Evolutionary conservation across 176 grass and related monocot genomes (phyloP).

Genomic region (Tuctoria greenei): DNA sequence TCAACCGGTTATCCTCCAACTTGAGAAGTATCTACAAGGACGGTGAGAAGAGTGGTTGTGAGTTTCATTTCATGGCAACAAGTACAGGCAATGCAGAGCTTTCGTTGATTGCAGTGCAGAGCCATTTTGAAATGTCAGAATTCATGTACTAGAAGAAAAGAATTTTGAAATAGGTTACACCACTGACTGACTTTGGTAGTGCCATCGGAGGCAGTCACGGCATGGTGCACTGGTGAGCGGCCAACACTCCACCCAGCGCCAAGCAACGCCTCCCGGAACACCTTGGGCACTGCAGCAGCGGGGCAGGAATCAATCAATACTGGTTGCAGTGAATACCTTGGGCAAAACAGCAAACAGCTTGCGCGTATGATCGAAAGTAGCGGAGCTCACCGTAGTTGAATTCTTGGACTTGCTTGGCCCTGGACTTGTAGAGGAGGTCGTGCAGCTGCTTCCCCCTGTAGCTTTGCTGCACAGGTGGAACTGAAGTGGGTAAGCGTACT

Average conservation of each 20-base stretch:
- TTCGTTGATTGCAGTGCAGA: too few relatives aligned
- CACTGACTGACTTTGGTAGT: slow-evolving; percentile 80
- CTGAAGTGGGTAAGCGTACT: not conserved
- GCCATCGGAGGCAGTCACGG: slow-evolving; percentile 69
- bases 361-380: not conserved
- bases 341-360: slow-evolving; percentile 45
- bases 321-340: not conserved
- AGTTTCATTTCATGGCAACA: too few relatives aligned
- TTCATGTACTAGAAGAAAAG: too few relatives aligned
- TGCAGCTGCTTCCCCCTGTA: slow-evolving; percentile 93
- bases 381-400: slow-evolving; percentile 53
- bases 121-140: too few relatives aligned
- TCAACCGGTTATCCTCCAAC: slow-evolving; percentile 85
- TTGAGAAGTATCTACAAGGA: slow-evolving; percentile 84
- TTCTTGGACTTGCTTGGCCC: slow-evolving; percentile 75
- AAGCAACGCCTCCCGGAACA: slow-evolving; percentile 64
- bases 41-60: not conserved
- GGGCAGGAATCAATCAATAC: not conserved
- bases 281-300: slow-evolving; percentile 63
- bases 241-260: slow-evolving; percentile 72
- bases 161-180: too few relatives aligned
- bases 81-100: too few relatives aligned
- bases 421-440: slow-evolving; percentile 85
- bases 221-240: slow-evolving; percentile 73
- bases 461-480: slow-evolving; percentile 54